Percentiles rank a stretch among this genome's conserved stretches.
phyloP scores from a whole-genome alignment of 306 rosid genomes.

The Cicer cuneatum region DNA sequence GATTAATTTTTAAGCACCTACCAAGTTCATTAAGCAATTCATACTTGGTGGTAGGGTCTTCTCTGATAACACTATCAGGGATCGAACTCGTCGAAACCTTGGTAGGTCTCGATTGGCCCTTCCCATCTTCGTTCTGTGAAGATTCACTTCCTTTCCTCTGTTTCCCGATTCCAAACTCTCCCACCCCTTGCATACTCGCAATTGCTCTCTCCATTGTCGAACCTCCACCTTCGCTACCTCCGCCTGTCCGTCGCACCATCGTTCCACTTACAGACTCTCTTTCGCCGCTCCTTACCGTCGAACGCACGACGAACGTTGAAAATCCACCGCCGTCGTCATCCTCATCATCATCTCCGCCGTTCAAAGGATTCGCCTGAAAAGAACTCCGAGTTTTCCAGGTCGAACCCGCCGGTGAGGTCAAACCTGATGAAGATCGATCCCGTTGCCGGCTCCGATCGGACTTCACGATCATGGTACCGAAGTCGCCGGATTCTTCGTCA shows the following conservation, averaged over 20 bases:
- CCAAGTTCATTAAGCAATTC: constrained; percentile 98
- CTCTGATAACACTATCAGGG: constrained; percentile 86
- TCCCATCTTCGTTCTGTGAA: constrained; percentile 65
- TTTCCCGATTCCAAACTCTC: constrained; percentile 80
- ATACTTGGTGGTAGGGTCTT: constrained; percentile 88
- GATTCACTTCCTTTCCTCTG: constrained; percentile 71
- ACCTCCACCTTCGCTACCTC: constrained; percentile 36
- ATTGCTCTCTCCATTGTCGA: constrained; percentile 87
- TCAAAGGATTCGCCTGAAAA: constrained; percentile 45
- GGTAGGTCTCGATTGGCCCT: constrained; percentile 50
- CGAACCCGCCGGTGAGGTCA: constrained; percentile 40
- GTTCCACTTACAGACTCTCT: constrained; percentile 75
- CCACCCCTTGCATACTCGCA: constrained; percentile 90
- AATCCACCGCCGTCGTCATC: constrained; percentile 56
- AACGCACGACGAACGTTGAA: constrained; percentile 77
- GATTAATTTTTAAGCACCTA: constrained; percentile 37
- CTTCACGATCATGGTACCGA: constrained; percentile 80
- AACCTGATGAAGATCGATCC: constrained; percentile 52
- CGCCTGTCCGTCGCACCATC: constrained; percentile 58
- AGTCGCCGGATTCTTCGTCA: constrained; percentile 66
- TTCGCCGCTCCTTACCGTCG: constrained; percentile 57
- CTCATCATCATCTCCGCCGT: constrained; percentile 37
- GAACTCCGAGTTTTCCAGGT: constrained; percentile 54
- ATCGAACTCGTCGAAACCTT: constrained; percentile 91
- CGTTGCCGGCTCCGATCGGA: constrained; percentile 55